These are phyloP conservation scores for Paramecium biaurelia DNA, from an alignment of 73 alveolate genomes.

Conservation along the genomic window DNA sequence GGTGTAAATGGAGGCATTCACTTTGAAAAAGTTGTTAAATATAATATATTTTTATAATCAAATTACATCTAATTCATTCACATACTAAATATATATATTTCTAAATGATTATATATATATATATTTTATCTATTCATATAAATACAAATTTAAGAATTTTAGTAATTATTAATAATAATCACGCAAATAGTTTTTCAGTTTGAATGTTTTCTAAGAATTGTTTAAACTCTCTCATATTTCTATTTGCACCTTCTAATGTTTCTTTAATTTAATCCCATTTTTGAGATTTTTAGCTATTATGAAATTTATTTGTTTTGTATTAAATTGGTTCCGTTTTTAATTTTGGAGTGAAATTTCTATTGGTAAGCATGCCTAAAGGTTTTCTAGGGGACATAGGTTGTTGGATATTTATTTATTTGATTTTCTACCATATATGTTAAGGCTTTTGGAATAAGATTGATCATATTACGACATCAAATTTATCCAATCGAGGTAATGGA, in stretches of 20 bases:
- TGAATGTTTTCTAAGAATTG: not conserved
- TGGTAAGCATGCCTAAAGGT: not conserved
- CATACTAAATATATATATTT: not conserved
- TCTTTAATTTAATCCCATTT: slow-evolving; percentile 33
- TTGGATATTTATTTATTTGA: not conserved
- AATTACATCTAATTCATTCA: not conserved
- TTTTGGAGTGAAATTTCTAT: not conserved
- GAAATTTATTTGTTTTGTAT: slow-evolving; percentile 8
- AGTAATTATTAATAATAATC: not conserved
- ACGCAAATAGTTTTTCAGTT: not conserved
- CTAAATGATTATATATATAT: too few relatives aligned
- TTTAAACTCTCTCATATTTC: slow-evolving; percentile 10
- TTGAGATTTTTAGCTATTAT: not conserved
- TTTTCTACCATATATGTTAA: slow-evolving; percentile 29
- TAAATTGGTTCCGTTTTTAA: not conserved
- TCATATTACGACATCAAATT: slow-evolving; percentile 23
- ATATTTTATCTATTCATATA: too few relatives aligned
- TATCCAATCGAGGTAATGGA: slow-evolving; percentile 78
- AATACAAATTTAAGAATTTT: not conserved
- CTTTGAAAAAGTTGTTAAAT: slow-evolving; percentile 6
- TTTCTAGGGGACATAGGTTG: not conserved
- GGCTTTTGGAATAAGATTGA: slow-evolving; percentile 2
- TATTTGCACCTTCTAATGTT: slow-evolving; percentile 36
- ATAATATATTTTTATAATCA: not conserved
- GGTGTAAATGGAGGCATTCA: slow-evolving; percentile 57